Evolutionary conservation across 2,329 filamentous ascomycete species (phyloP), one percentile per base, ranked within the genome.

Genomic region (Trichophyton simii): DNA sequence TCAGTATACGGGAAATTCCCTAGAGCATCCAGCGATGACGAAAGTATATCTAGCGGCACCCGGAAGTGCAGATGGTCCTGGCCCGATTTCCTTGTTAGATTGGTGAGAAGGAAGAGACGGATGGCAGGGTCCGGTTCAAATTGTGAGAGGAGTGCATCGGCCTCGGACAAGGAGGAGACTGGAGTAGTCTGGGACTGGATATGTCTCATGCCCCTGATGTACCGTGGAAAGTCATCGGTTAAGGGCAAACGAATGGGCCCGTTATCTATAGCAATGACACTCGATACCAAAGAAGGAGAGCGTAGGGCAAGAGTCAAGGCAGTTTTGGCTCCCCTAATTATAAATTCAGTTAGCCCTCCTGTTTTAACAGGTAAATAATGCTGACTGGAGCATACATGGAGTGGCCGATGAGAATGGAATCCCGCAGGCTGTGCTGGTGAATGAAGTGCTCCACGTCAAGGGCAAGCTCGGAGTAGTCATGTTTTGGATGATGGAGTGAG

Each of bases 51-150:
- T 13, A 95, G 76, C 0, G 91, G 90, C 2, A 95, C 83, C 34
- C 87, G 82, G 73, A 90, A 94, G 66, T 81, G 83, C 67, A 85
- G 80, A 25, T 28, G 31, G n/a, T 25, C 13, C 4, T 46, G 22
- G 9, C 41, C 57, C 2, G 48, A 13, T 28, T 31, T 46, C 22
- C 44, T 36, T 57, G 46, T n/a, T 54, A 95, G 77, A 71, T 95
- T 95, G 2, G 86, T 87, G 0, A 95, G 82, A 1, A 96, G 79
- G 72, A 95, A 96, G 68, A 94, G 89, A 1, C 91, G 84, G 65
- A 95, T 55, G 36, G 36, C 38, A 46, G 57, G 59, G 22, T 59
- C 58, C 68, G 81, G 72, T 69, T 91, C 90, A 70, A 85, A 89
- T 1, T 84, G 77, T 58, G 81, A 73, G 28, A 95, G 76, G 54